Percentiles rank a stretch among this genome's conserved stretches.
Conservation (phyloP, 306 rosid genomes). For the Geum urbanum region DNA sequence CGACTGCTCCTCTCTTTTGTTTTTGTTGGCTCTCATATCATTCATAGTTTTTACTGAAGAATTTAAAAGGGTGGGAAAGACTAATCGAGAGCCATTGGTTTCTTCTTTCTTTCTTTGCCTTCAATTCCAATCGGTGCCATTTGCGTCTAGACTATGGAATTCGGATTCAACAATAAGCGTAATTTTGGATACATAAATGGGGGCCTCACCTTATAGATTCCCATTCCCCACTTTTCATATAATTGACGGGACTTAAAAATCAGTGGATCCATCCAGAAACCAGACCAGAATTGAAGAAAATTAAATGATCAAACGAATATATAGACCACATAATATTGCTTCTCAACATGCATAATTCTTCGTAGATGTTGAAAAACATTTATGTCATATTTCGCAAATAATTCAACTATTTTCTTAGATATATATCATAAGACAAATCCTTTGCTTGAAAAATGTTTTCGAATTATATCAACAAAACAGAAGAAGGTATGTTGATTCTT, state of each 20-base stretch:
- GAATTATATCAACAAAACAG: no score
- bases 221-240: background rate
- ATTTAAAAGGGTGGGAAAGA: background rate
- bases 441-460: no score
- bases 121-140: background rate
- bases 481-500: no score
- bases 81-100: slow-evolving; percentile 18
- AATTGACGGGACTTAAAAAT: background rate
- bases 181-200: background rate
- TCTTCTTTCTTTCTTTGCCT: background rate
- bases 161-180: slow-evolving; percentile 3
- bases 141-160: background rate
- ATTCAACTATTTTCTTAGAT: no score
- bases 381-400: no score
- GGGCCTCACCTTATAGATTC: background rate
- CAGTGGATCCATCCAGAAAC: no score
- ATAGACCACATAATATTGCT: no score
- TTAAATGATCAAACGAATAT: no score
- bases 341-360: no score
- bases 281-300: no score
- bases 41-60: background rate
- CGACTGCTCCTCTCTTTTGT: background rate
- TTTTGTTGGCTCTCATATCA: slow-evolving; percentile 1
- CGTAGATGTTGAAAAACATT: no score
- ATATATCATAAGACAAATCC: no score